Conservation (phyloP, 2,329 filamentous ascomycete genomes). For the Chaetomiaceae sp. region DNA sequence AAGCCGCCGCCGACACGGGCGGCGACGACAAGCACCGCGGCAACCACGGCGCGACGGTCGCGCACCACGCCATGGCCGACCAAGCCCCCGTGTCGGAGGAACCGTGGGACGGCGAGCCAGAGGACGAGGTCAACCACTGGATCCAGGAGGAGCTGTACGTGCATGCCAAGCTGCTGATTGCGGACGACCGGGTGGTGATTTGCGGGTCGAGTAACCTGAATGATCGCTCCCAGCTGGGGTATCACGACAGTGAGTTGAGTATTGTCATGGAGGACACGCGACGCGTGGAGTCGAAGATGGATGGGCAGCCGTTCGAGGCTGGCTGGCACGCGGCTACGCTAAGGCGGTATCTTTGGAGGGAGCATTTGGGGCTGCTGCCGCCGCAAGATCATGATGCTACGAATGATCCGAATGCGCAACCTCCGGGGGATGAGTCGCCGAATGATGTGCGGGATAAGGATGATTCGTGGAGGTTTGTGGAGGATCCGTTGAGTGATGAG, state of each 20-base stretch:
- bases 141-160: conserved; percentile 96
- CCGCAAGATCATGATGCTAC: conserved; percentile 64
- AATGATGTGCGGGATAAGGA: conserved; percentile 59
- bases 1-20: conserved; percentile 40
- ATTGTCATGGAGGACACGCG: conserved; percentile 84
- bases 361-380: conserved; percentile 77
- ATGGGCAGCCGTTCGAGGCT: conserved; percentile 68
- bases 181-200: conserved; percentile 77
- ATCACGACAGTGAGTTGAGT: conserved; percentile 85
- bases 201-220: conserved; percentile 89
- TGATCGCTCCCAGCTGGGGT: conserved; percentile 79
- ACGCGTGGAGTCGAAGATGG: conserved; percentile 65
- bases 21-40: conserved; percentile 28
- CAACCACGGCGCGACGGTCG: conserved; percentile 46
- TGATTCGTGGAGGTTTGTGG: conserved; percentile 58
- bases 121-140: conserved; percentile 79
- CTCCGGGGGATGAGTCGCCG: conserved; percentile 58
- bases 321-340: conserved; percentile 78
- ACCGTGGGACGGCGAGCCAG: conserved; percentile 66
- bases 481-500: conserved; percentile 62
- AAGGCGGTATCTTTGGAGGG: conserved; percentile 77
- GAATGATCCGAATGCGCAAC: conserved; percentile 66
- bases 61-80: conserved; percentile 75
- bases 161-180: conserved; percentile 84
- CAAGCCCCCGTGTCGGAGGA: conserved; percentile 59